Base-by-base conservation (phyloP, 2,329 filamentous ascomycete genomes). In the Diplodia scrobiculata region DNA sequence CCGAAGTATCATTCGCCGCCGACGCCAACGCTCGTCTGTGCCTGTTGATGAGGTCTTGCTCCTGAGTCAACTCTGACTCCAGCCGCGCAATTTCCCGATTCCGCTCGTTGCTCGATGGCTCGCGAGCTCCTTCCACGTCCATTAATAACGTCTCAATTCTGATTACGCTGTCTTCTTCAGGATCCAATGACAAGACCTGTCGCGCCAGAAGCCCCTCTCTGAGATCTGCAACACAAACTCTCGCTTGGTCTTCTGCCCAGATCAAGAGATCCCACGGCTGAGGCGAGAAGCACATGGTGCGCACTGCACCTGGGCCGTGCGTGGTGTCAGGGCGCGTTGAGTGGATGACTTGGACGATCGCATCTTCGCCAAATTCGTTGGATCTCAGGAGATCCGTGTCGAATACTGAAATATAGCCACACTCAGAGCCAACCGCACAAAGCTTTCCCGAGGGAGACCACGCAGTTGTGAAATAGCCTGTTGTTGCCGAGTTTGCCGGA, bases 261-360 rank as follows among this genome's bases (percentile, higher is more conserved):
- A 96, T 90, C 48, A 99, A 81, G 19, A 99, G 85, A 74, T 97
- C 94, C 82, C 89, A 94, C 0, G 93, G 91, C 1, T 91, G 90
- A 0, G 94, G 93, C 4, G 91, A 92, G 75, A 99, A 99, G 1
- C 89, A 85, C 90, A 98, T 96, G 68, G 92, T 91, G 68, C 95
- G 86, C 63, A 98, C 88, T 36, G 94, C 92, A 51, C 94, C 94
- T 21, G 85, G 77, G 10, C 76, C 83, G 25, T 86, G 84, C n/a
- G 82, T 67, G 50, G 75, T 84, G 67, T 86, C 84, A 0, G 91
- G 86, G 68, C 91, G 84, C 0, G 92, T 93, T 17, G 92, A 93
- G 67, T 86, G 85, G 72, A 98, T 92, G 9, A 89, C 85, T 25
- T 88, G 89, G 45, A 97, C 79, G 54, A 96, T 84, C 0, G 90